Evolutionary conservation across 305 asterid species (phyloP), one percentile per base, ranked within the genome.

Genomic region (Ilex paraguariensis): DNA sequence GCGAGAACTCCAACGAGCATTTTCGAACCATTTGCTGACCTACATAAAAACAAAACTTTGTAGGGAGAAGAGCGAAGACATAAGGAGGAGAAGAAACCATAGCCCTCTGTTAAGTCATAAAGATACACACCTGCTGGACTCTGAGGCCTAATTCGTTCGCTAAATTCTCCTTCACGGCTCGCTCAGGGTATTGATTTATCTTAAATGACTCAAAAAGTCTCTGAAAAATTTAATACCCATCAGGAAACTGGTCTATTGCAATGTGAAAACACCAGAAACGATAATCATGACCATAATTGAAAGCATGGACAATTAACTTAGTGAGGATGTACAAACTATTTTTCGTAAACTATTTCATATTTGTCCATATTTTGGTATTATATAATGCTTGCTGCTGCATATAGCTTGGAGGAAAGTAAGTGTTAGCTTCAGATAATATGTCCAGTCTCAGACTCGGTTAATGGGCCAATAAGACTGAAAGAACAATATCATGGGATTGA

Each of bases 21-120:
- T 90, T 56, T 82, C 95, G 53, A 92, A 91, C 98, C 98, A 92
- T 75, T 86, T 89, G 62, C 63, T 10, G 40, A 92, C 95, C 96
- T 87, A 82, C 45, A 59, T 16, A 49, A 17, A 48, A 63, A 16
- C 58, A 5, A 50, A 67, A 55, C 60, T 4, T 36, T 36, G 42
- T 4, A 8, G 42, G 42, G 9, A 36, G 42, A 36, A 31, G 63
- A 31, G 63, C 13, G 45, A 14, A 31, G 28, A 45, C 17, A 66
- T 21, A 40, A 55, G 39, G 6, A 40, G 14, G 17, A 40, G 13
- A 21, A 31, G 44, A 21, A 58, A 14, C 10, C 32, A 61, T n/a
- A 58, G 52, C 56, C 51, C 50, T 61, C 45, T 51, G 48, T 45
- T 40, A 60, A n/a, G 65, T 13, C 42, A 5, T 36, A 36, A 36